phyloP scores from a whole-genome alignment of 1,139 yeast genomes.

The Pichiaceae sp. region DNA sequence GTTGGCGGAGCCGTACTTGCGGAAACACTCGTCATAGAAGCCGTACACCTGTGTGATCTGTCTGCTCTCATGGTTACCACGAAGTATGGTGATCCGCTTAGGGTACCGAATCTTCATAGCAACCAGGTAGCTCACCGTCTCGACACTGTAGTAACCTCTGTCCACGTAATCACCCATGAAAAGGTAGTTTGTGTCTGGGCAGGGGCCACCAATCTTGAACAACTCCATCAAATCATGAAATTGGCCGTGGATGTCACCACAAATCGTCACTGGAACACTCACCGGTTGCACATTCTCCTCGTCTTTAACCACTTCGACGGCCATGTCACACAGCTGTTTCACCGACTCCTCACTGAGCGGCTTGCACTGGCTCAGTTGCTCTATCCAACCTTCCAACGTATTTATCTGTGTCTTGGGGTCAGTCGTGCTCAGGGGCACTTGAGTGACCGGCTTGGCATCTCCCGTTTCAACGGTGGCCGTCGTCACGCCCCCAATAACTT shows the following conservation, averaged over 20 bases:
- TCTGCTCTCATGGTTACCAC: conserved; percentile 96
- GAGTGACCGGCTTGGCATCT: conserved; percentile 5
- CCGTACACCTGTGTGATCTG: conserved; percentile 98
- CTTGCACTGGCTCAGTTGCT: conserved; percentile 66
- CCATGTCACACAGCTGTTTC: conserved; percentile 73
- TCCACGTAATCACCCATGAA: conserved; percentile 94
- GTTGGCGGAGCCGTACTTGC: conserved; percentile 91
- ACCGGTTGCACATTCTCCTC: conserved; percentile 95
- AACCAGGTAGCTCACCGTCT: conserved; percentile 67
- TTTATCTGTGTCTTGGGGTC: conserved; percentile 47
- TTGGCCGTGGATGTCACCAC: conserved; percentile 98
- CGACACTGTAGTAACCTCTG: conserved; percentile 93
- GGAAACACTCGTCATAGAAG: conserved; percentile 91
- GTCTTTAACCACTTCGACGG: conserved; percentile 83
- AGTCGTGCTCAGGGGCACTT: conserved; percentile 21
- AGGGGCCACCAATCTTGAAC: conserved; percentile 84
- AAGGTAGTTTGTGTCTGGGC: conserved; percentile 74
- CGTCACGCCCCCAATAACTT: conserved; percentile 38
- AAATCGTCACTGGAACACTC: conserved; percentile 93
- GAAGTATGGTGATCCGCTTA: conserved; percentile 80
- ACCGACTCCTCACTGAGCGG: conserved; percentile 81
- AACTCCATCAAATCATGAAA: conserved; percentile 87
- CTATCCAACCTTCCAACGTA: conserved; percentile 87
- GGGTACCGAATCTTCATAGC: conserved; percentile 91
- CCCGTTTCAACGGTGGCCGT: neutral